phyloP scores from a whole-genome alignment of 257 asterid species.

The Ocimum tenuiflorum region DNA sequence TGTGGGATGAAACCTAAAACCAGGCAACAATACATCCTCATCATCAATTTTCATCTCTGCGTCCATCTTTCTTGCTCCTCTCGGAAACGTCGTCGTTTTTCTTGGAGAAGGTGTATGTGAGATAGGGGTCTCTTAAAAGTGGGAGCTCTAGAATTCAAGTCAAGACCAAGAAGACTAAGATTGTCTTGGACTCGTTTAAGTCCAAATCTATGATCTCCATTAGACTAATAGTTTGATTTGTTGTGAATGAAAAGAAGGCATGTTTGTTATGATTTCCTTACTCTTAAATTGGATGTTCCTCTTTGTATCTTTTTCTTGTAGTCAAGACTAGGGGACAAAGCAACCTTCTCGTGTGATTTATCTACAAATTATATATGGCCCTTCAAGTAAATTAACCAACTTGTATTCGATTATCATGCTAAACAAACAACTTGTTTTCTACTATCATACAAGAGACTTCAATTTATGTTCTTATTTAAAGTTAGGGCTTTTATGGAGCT shows the following conservation, averaged over 20 bases:
- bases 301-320: neutral
- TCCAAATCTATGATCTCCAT: neutral
- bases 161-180: no score
- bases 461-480: no score
- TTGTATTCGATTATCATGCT: no score
- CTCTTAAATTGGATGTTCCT: neutral
- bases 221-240: neutral
- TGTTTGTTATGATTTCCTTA: neutral
- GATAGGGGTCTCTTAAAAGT: no score
- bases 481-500: no score
- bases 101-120: no score
- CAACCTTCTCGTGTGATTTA: neutral
- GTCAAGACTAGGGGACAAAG: neutral
- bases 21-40: constrained; percentile 72
- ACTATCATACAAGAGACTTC: no score
- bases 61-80: neutral
- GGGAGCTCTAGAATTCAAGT: no score
- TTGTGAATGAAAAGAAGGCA: constrained; percentile 4
- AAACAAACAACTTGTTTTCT: no score
- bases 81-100: no score
- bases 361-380: no score
- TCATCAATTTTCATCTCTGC: constrained; percentile 48
- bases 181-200: neutral
- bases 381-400: no score
- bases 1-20: constrained; percentile 79